Base-by-base conservation (phyloP, 768 basidiomycete genomes). In the Trametes cubensis region DNA sequence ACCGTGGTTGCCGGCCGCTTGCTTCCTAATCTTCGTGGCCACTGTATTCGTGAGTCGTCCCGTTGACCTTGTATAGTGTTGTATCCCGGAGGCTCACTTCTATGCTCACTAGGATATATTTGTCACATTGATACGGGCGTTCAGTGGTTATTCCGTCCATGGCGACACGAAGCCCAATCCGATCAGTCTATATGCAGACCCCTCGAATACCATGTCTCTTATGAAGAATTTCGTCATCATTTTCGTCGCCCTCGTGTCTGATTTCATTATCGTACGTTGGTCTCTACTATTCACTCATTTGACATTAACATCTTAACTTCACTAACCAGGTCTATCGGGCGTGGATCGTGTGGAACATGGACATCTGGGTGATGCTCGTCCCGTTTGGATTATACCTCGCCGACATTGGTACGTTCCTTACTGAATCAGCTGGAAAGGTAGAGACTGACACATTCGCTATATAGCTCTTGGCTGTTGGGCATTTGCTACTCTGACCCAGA, bases 381-480 rank as follows among this genome's bases (percentile, higher is more conserved):
- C 53, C 60, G 6, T 21, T 61, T 30, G 47, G 45, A 1, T 40
- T 61, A 7, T 34, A 49, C 15, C 25, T 55, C 2, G 52, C 15
- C 15, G 46, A 49, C 38, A 41, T 40, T 13, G 58, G 58, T 52
- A 13, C 18, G 47, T 28, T 40, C 15, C 14, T 4, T n/a, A 4
- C 17, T n/a, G n/a, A n/a, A n/a, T 3, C 14, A 2, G 4, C 7
- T 2, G 11, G 8, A 23, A 18, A 30, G 23, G 23, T 13, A 4
- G 15, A 30, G 42, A 30, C n/a, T 11, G 10, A 17, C 25, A 13
- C 6, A 3, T 3, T 21, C 6, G 41, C 15, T 18, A 10, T 17
- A 11, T 40, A 55, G 60, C 60, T 10, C 10, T 61, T n/a, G 53
- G 53, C 1, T 26, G 48, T 3, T 61, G 60, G 60, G 42, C 60